Evolutionary conservation across 2,329 filamentous ascomycete species (phyloP).

Genomic region (Sclerotinia sclerotiorum): DNA sequence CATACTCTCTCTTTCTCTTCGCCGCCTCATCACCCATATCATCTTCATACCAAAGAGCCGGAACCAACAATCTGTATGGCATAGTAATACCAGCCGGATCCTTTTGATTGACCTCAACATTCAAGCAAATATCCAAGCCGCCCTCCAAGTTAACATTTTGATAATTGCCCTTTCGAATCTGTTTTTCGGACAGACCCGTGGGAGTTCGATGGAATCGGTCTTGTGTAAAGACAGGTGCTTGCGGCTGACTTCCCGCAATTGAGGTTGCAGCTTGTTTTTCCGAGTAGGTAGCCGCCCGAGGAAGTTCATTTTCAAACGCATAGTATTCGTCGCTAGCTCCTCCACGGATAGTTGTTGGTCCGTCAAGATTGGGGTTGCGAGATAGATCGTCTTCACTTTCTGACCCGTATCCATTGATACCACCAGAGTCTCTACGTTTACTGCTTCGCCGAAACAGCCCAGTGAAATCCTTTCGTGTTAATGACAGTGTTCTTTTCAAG

Average conservation of each 20-base stretch:
- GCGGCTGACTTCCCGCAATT: slow-evolving; percentile 29
- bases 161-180: slow-evolving; percentile 52
- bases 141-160: slow-evolving; percentile 73
- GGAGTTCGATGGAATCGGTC: slow-evolving; percentile 64
- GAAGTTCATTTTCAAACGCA: slow-evolving; percentile 34
- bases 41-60: slow-evolving; percentile 62
- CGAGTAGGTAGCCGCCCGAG: slow-evolving; percentile 27
- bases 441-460: slow-evolving; percentile 51
- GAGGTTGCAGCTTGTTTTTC: slow-evolving; percentile 32
- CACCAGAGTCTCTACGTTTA: slow-evolving; percentile 48
- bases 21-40: slow-evolving; percentile 22
- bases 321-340: slow-evolving; percentile 49
- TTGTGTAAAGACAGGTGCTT: slow-evolving; percentile 25
- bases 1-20: slow-evolving; percentile 25
- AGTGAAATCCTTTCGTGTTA: slow-evolving; percentile 54
- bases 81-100: slow-evolving; percentile 87
- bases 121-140: slow-evolving; percentile 82
- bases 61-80: slow-evolving; percentile 84
- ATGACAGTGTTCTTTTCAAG: slow-evolving; percentile 56
- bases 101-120: slow-evolving; percentile 81
- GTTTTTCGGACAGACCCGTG: slow-evolving; percentile 66
- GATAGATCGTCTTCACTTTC: slow-evolving; percentile 45
- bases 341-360: slow-evolving; percentile 41
- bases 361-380: slow-evolving; percentile 23
- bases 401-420: slow-evolving; percentile 57